These are phyloP conservation scores for Curvularia spicifera DNA, from an alignment of 2,329 filamentous ascomycete genomes.

Conservation along the genomic window DNA sequence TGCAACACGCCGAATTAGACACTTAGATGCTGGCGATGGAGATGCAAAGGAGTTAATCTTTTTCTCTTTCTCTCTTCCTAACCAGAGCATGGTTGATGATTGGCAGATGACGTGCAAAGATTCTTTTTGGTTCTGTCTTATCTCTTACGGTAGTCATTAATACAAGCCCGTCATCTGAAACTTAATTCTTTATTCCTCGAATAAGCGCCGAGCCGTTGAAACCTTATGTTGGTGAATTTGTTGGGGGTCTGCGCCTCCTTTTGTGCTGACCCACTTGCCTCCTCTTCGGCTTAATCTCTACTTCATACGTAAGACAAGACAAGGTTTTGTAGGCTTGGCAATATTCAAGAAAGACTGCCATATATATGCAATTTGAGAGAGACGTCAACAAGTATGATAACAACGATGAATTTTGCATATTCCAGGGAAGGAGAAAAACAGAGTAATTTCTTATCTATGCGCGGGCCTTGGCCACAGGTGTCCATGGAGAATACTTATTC, in stretches of 20 bases:
- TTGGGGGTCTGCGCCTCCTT: neutral
- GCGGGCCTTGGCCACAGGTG: conserved; percentile 54
- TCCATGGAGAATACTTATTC: conserved; percentile 58
- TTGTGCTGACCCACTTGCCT: neutral
- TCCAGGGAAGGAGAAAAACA: conserved; percentile 9
- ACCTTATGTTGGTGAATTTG: neutral
- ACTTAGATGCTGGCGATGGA: no score
- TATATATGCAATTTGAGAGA: neutral
- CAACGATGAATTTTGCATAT: neutral
- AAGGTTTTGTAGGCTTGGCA: neutral
- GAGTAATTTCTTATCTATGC: conserved; percentile 36
- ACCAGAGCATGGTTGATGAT: no score
- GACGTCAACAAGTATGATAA: neutral
- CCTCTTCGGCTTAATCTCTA: neutral
- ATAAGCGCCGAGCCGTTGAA: neutral
- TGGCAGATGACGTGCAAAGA: neutral
- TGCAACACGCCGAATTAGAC: neutral
- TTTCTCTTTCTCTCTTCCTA: neutral
- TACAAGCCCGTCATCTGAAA: neutral
- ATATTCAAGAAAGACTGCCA: neutral
- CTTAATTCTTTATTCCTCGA: neutral
- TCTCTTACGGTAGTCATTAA: neutral
- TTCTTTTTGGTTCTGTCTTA: neutral
- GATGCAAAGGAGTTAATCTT: no score
- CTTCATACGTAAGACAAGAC: neutral